Conservation (phyloP, 805 yeast genomes). For the Schizosaccharomyces octosporus region DNA sequence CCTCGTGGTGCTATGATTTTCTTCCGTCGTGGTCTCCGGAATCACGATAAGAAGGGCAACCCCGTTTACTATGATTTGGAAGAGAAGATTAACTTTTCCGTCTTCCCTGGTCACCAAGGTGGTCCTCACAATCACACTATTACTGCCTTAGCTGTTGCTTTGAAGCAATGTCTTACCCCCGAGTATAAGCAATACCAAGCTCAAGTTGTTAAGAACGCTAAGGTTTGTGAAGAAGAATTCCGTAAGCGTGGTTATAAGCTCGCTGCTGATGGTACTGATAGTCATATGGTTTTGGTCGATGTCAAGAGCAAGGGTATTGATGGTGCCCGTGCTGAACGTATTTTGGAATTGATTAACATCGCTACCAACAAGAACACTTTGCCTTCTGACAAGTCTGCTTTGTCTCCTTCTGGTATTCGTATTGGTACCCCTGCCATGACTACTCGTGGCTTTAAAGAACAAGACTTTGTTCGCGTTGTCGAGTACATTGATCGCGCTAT, state of each 20-base stretch:
- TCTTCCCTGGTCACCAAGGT: constrained; percentile 98
- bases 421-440: constrained; percentile 98
- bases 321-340: constrained; percentile 87
- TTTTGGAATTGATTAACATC: constrained; percentile 70
- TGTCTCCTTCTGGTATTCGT: constrained; percentile 88
- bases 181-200: constrained; percentile 72
- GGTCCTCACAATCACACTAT: constrained; percentile 98
- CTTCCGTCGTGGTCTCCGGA: constrained; percentile 82
- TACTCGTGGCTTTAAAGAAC: constrained; percentile 65
- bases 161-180: constrained; percentile 73
- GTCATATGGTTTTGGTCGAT: constrained; percentile 71
- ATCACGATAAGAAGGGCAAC: constrained; percentile 58
- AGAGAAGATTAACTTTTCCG: constrained; percentile 79
- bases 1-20: constrained; percentile 98
- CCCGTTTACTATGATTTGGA: constrained; percentile 71
- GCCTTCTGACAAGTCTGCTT: constrained; percentile 88
- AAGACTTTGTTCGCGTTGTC: constrained; percentile 62
- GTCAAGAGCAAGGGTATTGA: constrained; percentile 55
- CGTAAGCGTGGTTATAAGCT: constrained; percentile 39
- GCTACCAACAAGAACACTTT: constrained; percentile 91
- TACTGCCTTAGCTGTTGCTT: constrained; percentile 83
- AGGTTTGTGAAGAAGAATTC: constrained; percentile 47
- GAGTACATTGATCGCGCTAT: constrained; percentile 60
- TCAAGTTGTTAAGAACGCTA: constrained; percentile 60
- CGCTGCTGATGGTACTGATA: constrained; percentile 85